Base-by-base conservation (phyloP, 1,284 basidiomycete genomes). In the Laetiporus sulphureus region DNA sequence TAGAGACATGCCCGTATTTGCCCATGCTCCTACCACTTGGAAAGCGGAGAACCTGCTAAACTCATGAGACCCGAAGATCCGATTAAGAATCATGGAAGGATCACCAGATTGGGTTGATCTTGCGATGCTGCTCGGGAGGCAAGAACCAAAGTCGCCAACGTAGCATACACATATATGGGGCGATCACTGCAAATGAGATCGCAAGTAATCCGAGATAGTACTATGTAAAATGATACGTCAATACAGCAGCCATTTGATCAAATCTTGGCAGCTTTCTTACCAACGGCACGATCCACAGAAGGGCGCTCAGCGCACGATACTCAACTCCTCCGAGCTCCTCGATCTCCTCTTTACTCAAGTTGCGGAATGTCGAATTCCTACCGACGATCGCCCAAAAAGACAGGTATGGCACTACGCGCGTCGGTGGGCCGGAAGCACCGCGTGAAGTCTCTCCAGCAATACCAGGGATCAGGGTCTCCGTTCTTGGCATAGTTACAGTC, bases 271-370 rank as follows among this genome's bases (percentile, higher is more conserved):
- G 16, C 7, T 37, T 1, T 48, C 61, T 23, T 37, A 65, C 63
- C 27, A 54, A 24, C 1, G 60, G 62, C 2, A 63, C 51, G 22
- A 65, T 58, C 63, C 85, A 91, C 13, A 91, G 66, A 32, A 95
- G 62, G 3, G 85, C 72, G 45, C 82, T 83, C 42, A 96, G 65
- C 1, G 87, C 91, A n/a, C 91, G 77, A 57, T 92, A 98, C 62
- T 99, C 95, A 11, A 96, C 86, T 4, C 94, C 94, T 6, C 93
- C 93, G 4, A 98, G 69, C 62, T 97, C 92, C 49, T 95, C 88
- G 52, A 91, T 69, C 56, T 98, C 86, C 41, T 91, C 88, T 25
- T 79, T 73, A 0, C 83, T 89, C 40, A 97, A 64, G 32, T 77
- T 69, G 37, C 81, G 76, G 59, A 99, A 97, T n/a, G 75, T 69